Base-by-base conservation (phyloP, 148 eudicot species). In the Camellia lanceoleosa region DNA sequence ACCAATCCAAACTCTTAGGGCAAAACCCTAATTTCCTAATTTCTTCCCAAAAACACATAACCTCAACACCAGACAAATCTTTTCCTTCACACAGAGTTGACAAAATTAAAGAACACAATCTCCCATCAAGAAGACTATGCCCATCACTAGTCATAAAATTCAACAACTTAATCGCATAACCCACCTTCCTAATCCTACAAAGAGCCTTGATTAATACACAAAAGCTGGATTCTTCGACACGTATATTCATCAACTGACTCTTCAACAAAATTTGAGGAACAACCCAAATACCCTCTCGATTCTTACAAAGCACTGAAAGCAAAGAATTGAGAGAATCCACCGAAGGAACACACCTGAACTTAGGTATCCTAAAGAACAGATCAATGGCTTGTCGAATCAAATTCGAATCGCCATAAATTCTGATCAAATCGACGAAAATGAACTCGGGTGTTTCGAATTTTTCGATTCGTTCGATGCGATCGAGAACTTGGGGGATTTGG, bases 361-460 rank as follows among this genome's bases (percentile, higher is more conserved):
- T 74, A 18, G 92, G 91, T 15, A 88, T 85, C 66, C 85, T 87
- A 64, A 82, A 88, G 75, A 91, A 91, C 73, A 89, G 76, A 63
- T 89, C 89, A 80, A 91, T 75, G n/a, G 90, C 90, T 15, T 87
- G 89, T 44, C 64, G 42, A 44, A 87, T 42, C 87, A 78, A 73
- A 68, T 77, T 73, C 10, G 56, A 75, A 51, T 74, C 47, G 0
- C 95, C 91, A 77, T 84, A 89, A 79, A 81, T 82, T 86, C 83
- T 83, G 76, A 91, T 89, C 90, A 91, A 86, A 81, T 91, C 87
- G 41, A 84, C 80, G 60, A 91, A 87, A 66, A 89, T 51, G 16
- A 78, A 60, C 81, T 89, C 95, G 18, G 92, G 91, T 71, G 86
- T 85, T 30, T 91, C 91, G 64, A 89, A 89, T 44, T 62, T 87